phyloP scores from a whole-genome alignment of 2,329 filamentous ascomycete species.

The Microcyclosporella mali region DNA sequence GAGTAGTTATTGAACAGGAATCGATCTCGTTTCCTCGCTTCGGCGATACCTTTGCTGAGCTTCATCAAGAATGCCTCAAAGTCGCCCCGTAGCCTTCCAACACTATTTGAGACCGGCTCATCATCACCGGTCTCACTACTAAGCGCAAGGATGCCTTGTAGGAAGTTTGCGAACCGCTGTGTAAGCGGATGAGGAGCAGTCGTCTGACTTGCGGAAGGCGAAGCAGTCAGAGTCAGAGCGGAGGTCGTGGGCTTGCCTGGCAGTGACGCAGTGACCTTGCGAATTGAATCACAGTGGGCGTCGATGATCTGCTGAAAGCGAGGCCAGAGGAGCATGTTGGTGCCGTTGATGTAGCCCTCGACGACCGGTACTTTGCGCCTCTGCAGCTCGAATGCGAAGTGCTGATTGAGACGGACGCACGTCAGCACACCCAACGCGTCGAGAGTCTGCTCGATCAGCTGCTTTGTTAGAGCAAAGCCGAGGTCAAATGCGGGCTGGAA shows the following conservation, averaged over 20 bases:
- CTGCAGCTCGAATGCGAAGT: slow-evolving; percentile 89
- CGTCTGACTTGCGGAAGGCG: slow-evolving; percentile 56
- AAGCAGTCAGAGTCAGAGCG: slow-evolving; percentile 50
- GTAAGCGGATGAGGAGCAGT: slow-evolving; percentile 86
- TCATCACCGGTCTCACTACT: slow-evolving; percentile 90
- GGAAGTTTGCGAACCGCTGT: slow-evolving; percentile 88
- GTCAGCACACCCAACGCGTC: slow-evolving; percentile 83
- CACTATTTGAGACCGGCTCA: slow-evolving; percentile 78
- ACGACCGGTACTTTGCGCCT: slow-evolving; percentile 81
- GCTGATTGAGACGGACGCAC: slow-evolving; percentile 90
- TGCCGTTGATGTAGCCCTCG: slow-evolving; percentile 88
- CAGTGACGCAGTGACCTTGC: slow-evolving; percentile 46
- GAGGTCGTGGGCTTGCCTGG: slow-evolving; percentile 46
- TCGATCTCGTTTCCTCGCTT: slow-evolving; percentile 72
- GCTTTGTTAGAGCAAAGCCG: slow-evolving; percentile 69
- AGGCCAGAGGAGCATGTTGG: slow-evolving; percentile 94
- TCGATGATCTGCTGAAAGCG: slow-evolving; percentile 93
- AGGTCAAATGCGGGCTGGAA: slow-evolving; percentile 87
- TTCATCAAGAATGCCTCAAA: slow-evolving; percentile 77
- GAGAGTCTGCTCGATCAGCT: slow-evolving; percentile 67
- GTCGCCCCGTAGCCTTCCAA: slow-evolving; percentile 70
- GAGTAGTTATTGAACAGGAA: slow-evolving; percentile 97
- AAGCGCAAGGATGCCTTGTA: slow-evolving; percentile 75
- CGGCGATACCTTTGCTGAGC: slow-evolving; percentile 67
- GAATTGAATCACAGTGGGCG: slow-evolving; percentile 81